Evolutionary conservation across 257 asterid genomes (phyloP).

Genomic region (Solanum corneliomulleri): DNA sequence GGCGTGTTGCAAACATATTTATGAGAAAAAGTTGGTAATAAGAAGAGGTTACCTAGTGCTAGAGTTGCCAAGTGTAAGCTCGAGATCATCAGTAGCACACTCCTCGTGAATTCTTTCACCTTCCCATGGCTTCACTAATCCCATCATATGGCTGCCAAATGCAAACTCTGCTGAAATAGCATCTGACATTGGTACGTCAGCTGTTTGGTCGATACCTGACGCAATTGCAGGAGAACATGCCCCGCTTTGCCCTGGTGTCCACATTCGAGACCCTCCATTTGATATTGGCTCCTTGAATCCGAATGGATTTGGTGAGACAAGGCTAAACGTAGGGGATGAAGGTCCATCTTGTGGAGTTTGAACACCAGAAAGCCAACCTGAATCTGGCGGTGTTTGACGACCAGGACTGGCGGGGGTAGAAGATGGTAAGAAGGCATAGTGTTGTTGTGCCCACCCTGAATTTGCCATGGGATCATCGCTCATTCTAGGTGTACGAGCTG

Average conservation of each 20-base stretch:
- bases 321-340: constrained; percentile 87
- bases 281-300: constrained; percentile 65
- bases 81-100: constrained; percentile 85
- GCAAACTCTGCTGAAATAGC: constrained; percentile 87
- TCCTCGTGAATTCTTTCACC: constrained; percentile 97
- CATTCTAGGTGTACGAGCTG: constrained; percentile 76
- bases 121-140: constrained; percentile 93
- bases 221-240: constrained; percentile 82
- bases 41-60: constrained; percentile 45
- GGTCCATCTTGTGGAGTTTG: constrained; percentile 86
- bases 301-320: constrained; percentile 75
- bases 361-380: constrained; percentile 92
- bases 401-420: constrained; percentile 91
- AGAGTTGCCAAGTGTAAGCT: constrained; percentile 87
- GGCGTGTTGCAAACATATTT: background rate
- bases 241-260: constrained; percentile 98
- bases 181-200: constrained; percentile 88
- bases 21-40: background rate
- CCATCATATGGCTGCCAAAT: constrained; percentile 54
- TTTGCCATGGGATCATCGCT: constrained; percentile 33
- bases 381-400: constrained; percentile 70
- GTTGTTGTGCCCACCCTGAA: constrained; percentile 52
- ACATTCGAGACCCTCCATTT: constrained; percentile 81
- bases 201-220: constrained; percentile 53
- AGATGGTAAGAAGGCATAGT: constrained; percentile 55